These are phyloP conservation scores for Peronospora farinosa DNA, from an alignment of 352 stramenopile genomes.

Conservation along the genomic window DNA sequence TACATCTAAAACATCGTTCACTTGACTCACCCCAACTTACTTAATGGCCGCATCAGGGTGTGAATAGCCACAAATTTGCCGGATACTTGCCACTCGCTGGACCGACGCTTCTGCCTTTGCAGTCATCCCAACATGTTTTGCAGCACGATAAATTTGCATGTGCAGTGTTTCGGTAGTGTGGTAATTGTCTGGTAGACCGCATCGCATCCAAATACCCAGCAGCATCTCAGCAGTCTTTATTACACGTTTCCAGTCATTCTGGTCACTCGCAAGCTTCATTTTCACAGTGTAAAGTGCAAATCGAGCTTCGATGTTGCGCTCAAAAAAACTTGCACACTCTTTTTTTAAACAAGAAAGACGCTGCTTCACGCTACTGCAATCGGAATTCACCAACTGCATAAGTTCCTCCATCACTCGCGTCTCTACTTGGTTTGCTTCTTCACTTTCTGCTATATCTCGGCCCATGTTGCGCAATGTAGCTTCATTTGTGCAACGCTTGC, in stretches of 20 bases:
- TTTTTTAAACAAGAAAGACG: slow-evolving; percentile 14
- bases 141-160: slow-evolving; percentile 40
- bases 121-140: slow-evolving; percentile 20
- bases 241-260: slow-evolving; percentile 26
- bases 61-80: slow-evolving; percentile 30
- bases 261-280: slow-evolving; percentile 30
- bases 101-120: slow-evolving; percentile 13
- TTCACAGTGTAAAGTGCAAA: slow-evolving; percentile 42
- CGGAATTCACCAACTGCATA: slow-evolving; percentile 22
- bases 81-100: slow-evolving; percentile 18
- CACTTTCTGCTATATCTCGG: background rate
- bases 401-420: slow-evolving; percentile 25
- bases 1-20: background rate
- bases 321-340: slow-evolving; percentile 17
- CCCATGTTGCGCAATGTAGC: background rate
- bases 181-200: slow-evolving; percentile 28
- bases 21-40: slow-evolving; percentile 1
- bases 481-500: slow-evolving; percentile 34
- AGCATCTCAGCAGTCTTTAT: slow-evolving; percentile 28
- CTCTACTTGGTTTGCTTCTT: slow-evolving; percentile 12
- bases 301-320: slow-evolving; percentile 23
- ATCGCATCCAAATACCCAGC: slow-evolving; percentile 31
- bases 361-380: slow-evolving; percentile 4
- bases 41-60: slow-evolving; percentile 11
- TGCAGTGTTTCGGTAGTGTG: slow-evolving; percentile 47